phyloP scores from a whole-genome alignment of 2,329 filamentous ascomycete species.

The Colletotrichum gigasporum region DNA sequence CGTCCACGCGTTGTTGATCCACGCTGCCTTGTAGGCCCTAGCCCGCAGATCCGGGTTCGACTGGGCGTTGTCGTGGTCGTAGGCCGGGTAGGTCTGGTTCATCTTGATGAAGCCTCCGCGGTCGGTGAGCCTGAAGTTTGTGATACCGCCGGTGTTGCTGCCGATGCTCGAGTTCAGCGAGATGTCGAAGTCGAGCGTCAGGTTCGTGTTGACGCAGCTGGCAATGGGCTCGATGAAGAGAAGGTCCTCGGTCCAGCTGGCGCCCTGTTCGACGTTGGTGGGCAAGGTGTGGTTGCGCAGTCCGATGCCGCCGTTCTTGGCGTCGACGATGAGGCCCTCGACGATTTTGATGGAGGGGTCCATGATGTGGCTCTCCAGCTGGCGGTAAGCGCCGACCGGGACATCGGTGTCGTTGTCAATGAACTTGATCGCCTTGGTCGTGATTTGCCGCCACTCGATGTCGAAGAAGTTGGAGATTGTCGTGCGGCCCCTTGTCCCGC shows the following conservation, averaged over 20 bases:
- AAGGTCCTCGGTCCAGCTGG: constrained; percentile 56
- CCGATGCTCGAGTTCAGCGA: constrained; percentile 3
- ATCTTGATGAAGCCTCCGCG: constrained; percentile 53
- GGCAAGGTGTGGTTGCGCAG: constrained; percentile 56
- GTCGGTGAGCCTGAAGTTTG: constrained; percentile 47
- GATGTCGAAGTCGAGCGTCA: constrained; percentile 52
- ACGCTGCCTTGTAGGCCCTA: constrained; percentile 54
- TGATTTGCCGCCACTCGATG: constrained; percentile 44
- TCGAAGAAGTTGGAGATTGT: constrained; percentile 54
- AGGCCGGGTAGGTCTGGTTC: constrained; percentile 42
- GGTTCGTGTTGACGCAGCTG: constrained; percentile 52
- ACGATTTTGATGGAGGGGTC: constrained; percentile 44
- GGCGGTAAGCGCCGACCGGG: constrained; percentile 36
- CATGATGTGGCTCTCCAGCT: constrained; percentile 41
- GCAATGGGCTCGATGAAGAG: constrained; percentile 57
- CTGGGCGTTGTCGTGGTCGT: constrained; percentile 42
- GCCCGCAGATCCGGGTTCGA: constrained; percentile 45
- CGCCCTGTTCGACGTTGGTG: constrained; percentile 41
- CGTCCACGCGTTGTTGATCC: constrained; percentile 49
- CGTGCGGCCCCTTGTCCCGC: constrained; percentile 40
- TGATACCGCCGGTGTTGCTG: constrained; percentile 8
- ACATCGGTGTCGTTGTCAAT: constrained; percentile 43
- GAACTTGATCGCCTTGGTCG: constrained; percentile 32
- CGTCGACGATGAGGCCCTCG: constrained; percentile 55
- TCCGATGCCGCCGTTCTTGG: constrained; percentile 50